Evolutionary conservation across 805 yeast genomes (phyloP), one percentile per base, ranked within the genome.

Genomic region (Metschnikowia sp.): DNA sequence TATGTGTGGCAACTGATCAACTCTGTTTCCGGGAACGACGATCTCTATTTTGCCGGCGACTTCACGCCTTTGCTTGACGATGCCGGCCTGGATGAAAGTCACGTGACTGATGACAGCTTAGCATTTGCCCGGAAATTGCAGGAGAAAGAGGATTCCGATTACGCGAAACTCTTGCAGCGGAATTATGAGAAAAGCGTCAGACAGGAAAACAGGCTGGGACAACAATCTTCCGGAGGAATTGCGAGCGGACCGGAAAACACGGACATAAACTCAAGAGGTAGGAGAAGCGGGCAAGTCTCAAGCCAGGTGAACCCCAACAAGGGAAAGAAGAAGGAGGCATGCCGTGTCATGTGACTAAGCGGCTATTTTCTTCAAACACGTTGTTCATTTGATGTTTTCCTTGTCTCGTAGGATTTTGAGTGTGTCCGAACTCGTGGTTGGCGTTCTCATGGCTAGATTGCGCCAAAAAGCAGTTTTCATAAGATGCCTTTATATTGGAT

Each of bases 1-100:
- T 76, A 86, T 15, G 88, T 88, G 8, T 92, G 98, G 98, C 91
- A 87, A 61, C 78, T 86, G 1, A 66, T 92, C 36, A 76, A 75
- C 41, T 79, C 88, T 2, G 76, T 82, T 3, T 75, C 75, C 38
- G 97, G 97, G 0, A 65, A 72, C 1, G 81, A 80, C n/a, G 95
- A 88, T 58, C 69, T 73, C 28, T 87, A 83, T 56, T 82, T 79
- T 62, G 78, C 80, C 11, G 96, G 94, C 2, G 74, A 71, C 15
- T 88, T 88, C 54, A 62, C 72, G 8, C 83, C 83, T 1, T 60
- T 74, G 1, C 52, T 67, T 18, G 74, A 66, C 36, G 57, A 58
- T 46, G 19, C 49, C 10, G 54, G 35, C 31, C 30, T 28, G 10
- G 44, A 43, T 31, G 55, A 48, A 19, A 12, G 13, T 11, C 33